Conservation (phyloP, 176 grass and related monocot genomes). For the Panicum miliaceum region DNA sequence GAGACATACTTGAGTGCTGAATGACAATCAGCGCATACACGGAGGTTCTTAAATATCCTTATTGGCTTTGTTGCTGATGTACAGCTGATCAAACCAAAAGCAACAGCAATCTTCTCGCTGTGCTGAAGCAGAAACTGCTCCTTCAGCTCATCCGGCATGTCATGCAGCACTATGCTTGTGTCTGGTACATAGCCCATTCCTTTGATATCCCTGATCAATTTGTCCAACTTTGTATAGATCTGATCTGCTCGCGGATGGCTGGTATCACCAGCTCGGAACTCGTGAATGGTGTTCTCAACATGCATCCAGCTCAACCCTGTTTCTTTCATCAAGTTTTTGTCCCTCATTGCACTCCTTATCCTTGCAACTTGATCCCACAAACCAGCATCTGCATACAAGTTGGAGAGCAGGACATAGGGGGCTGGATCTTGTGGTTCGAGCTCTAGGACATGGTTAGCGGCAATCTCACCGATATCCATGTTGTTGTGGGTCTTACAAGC, state of each 20-base stretch:
- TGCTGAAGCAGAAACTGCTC: conserved; percentile 84
- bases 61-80: conserved; percentile 64
- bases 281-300: conserved; percentile 70
- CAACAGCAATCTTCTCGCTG: conserved; percentile 85
- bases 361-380: conserved; percentile 77
- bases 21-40: conserved; percentile 82
- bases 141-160: conserved; percentile 77
- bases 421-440: conserved; percentile 75
- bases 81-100: conserved; percentile 69
- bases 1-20: conserved; percentile 77
- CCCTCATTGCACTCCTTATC: conserved; percentile 73
- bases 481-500: conserved; percentile 66
- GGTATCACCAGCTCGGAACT: conserved; percentile 78
- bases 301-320: conserved; percentile 89
- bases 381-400: conserved; percentile 82
- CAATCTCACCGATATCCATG: conserved; percentile 64
- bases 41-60: conserved; percentile 91
- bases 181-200: conserved; percentile 71
- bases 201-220: conserved; percentile 65
- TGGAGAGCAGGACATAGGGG: conserved; percentile 88
- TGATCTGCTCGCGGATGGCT: conserved; percentile 60
- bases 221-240: conserved; percentile 63
- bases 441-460: conserved; percentile 66
- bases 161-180: conserved; percentile 80
- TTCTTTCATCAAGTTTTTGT: conserved; percentile 77